Base-by-base conservation (phyloP, 2,329 filamentous ascomycete genomes). In the Curvularia verruculosa region DNA sequence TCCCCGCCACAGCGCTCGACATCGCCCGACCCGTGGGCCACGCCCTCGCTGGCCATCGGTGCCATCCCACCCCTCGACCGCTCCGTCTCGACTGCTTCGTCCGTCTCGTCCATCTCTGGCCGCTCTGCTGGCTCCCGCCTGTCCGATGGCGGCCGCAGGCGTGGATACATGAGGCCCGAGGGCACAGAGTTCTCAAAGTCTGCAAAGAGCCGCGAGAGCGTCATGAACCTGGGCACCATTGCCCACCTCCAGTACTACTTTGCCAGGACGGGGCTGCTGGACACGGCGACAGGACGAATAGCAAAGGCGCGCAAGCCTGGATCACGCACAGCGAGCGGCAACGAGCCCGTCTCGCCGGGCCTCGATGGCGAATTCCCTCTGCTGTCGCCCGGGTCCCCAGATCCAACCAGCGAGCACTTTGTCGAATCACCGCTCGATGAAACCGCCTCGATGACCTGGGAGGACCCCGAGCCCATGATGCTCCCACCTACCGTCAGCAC, bases 191-290 rank as follows among this genome's bases (percentile, higher is more conserved):
- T 98, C 75, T 91, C 95, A 24, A 89, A 90, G 58, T 97, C 93
- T 54, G 95, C 95, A 45, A 88, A 87, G 72, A 92, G 92, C 49
- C 85, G 95, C 61, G 94, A 99, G 76, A 97, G 93, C 73, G 95
- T 99, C 64, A 89, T 98, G 86, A 96, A 92, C 72, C 80, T 99
- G 60, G 95, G 95, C 52, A 97, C 93, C 77, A 99, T 99, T 69
- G 92, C 93, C 54, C 95, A 99, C 79, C 82, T 99, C 71, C 95
- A 99, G 77, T 96, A 98, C 79, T 99, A 98, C 79, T 99, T 99
- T 80, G 94, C 95, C 34, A 85, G 95, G 58, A 99, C 95, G 0
- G 95, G 95, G 5, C 79, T 99, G 62, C 80, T 99, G 49, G 95
- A 99, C 72, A 92, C 94, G 54, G 97, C 97, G 75, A 94, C 93